phyloP scores from a whole-genome alignment of 2,329 filamentous ascomycete species.

The Alternaria alternata region DNA sequence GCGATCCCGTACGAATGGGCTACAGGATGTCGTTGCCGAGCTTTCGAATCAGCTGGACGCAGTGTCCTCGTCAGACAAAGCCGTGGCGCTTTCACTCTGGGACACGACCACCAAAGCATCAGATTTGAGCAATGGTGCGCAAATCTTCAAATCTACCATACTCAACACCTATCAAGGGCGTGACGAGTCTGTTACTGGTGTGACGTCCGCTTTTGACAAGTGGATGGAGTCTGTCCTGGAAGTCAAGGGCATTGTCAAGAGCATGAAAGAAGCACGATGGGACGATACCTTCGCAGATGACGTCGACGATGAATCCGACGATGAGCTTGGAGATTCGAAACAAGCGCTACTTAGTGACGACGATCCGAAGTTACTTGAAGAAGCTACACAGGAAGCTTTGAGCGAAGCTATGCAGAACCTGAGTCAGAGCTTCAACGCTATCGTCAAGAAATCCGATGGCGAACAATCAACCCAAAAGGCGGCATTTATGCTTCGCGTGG shows the following conservation, averaged over 20 bases:
- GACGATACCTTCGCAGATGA: conserved; percentile 79
- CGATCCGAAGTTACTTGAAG: conserved; percentile 71
- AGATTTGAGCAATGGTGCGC: conserved; percentile 71
- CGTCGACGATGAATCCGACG: conserved; percentile 72
- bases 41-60: conserved; percentile 68
- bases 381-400: conserved; percentile 66
- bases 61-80: conserved; percentile 58
- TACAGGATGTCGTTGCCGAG: conserved; percentile 71
- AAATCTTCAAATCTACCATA: conserved; percentile 73
- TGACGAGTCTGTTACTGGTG: conserved; percentile 69
- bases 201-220: conserved; percentile 69
- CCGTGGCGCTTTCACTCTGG: conserved; percentile 71
- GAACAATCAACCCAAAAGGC: conserved; percentile 54
- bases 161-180: conserved; percentile 75
- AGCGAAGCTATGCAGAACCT: conserved; percentile 66
- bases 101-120: conserved; percentile 68
- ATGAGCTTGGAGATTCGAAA: conserved; percentile 73
- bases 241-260: conserved; percentile 68
- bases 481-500: conserved; percentile 73
- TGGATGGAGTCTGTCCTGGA: conserved; percentile 80
- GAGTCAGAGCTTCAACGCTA: conserved; percentile 61
- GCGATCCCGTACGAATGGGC: conserved; percentile 67
- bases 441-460: conserved; percentile 56
- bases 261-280: conserved; percentile 74
- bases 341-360: conserved; percentile 75